phyloP scores from a whole-genome alignment of 805 yeast genomes.

The Ogataea wickerhamii region DNA sequence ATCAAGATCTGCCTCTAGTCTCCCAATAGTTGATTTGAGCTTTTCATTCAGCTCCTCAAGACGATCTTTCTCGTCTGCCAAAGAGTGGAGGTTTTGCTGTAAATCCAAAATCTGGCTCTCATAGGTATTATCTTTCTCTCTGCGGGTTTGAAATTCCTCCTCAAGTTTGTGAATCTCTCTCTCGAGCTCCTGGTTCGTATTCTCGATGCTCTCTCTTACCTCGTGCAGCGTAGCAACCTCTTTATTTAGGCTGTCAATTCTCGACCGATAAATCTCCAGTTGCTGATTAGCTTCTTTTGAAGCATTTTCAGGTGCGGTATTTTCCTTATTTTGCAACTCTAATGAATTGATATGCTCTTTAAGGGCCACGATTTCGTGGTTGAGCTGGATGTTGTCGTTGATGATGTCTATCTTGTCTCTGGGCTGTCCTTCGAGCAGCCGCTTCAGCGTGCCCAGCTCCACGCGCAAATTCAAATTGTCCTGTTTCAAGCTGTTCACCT shows the following conservation, averaged over 20 bases:
- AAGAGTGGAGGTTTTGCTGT: constrained; percentile 9
- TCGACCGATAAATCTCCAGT: constrained; percentile 5
- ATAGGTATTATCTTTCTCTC: background rate
- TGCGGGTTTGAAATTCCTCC: constrained; percentile 6
- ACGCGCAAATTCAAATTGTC: constrained; percentile 44
- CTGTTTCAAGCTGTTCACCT: constrained; percentile 29
- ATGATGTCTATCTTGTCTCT: constrained; percentile 37
- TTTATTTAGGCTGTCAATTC: constrained; percentile 7
- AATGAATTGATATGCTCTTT: constrained; percentile 4
- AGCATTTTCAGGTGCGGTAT: background rate
- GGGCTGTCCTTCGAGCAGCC: constrained; percentile 41
- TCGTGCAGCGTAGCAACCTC: constrained; percentile 5
- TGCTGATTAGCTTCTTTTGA: background rate
- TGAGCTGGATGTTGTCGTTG: constrained; percentile 34
- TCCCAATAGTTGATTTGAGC: constrained; percentile 6
- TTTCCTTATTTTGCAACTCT: constrained; percentile 12
- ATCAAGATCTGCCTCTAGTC: constrained; percentile 5
- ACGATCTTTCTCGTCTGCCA: constrained; percentile 15
- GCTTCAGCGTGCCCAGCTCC: constrained; percentile 38
- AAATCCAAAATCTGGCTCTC: constrained; percentile 13
- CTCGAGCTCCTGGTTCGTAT: constrained; percentile 3
- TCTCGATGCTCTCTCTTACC: background rate
- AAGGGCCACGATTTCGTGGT: constrained; percentile 25
- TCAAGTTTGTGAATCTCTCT: constrained; percentile 5
- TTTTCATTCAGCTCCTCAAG: constrained; percentile 12